A percentile compares a stretch with the other conserved stretches of the same genome.
Evolutionary conservation across 164 flowering plant genomes (phyloP).

Genomic region (Liriodendron chinense): DNA sequence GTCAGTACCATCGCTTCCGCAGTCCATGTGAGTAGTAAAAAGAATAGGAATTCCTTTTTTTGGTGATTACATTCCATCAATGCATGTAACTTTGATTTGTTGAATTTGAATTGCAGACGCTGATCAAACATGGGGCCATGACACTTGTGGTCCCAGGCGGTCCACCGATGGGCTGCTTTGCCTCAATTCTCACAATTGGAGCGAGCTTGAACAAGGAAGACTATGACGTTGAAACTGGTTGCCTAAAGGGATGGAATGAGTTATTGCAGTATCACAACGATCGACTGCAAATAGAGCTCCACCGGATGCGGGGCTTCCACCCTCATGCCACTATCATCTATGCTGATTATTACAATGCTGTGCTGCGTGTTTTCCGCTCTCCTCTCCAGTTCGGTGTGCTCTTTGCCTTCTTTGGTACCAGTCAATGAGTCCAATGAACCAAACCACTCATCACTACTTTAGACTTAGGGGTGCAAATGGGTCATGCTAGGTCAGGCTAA

Average conservation of each 20-base stretch:
- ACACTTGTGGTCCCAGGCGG: conserved; percentile 52
- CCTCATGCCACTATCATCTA: conserved; percentile 4
- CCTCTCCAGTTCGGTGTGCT: not conserved
- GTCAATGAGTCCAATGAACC: not conserved
- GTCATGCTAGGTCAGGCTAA: too few relatives aligned
- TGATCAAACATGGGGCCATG: conserved; percentile 60
- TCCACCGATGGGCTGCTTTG: conserved; percentile 19
- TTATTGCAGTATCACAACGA: not conserved
- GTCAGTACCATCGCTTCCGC: not conserved
- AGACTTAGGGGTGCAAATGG: too few relatives aligned
- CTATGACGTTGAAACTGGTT: conserved; percentile 1
- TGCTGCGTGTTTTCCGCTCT: not conserved
- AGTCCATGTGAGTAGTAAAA: not conserved
- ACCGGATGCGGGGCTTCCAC: not conserved
- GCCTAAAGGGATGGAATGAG: not conserved
- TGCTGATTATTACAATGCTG: not conserved
- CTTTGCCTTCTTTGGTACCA: not conserved
- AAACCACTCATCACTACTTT: not conserved
- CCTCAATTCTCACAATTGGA: not conserved
- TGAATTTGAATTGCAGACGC: conserved; percentile 15
- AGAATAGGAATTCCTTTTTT: not conserved
- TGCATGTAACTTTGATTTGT: not conserved
- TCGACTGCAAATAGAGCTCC: not conserved
- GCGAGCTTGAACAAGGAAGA: not conserved
- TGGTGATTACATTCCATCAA: not conserved